phyloP scores from a whole-genome alignment of 257 asterid species.

The Agastache rugosa region DNA sequence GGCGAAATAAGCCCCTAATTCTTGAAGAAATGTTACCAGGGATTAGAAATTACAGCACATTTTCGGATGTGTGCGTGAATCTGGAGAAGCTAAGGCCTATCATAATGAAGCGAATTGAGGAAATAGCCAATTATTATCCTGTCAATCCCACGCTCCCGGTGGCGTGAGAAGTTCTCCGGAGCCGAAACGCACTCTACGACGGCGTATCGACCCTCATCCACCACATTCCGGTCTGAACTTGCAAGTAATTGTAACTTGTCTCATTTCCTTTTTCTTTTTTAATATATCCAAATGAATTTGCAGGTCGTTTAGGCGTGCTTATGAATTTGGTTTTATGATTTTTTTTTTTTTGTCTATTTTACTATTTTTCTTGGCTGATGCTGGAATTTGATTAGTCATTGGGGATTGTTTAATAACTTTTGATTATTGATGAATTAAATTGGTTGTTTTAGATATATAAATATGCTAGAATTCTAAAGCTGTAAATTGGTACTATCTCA shows the following conservation, averaged over 20 bases:
- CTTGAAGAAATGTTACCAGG: conserved; percentile 38
- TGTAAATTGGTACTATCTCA: not conserved
- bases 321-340: too few relatives aligned
- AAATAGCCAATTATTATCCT: conserved; percentile 77
- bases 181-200: conserved; percentile 60
- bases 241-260: conserved; percentile 67
- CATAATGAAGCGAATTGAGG: conserved; percentile 77
- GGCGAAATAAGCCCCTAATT: conserved; percentile 32
- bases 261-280: not conserved
- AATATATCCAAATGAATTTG: not conserved
- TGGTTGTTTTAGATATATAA: not conserved
- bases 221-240: conserved; percentile 71
- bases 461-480: not conserved
- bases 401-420: not conserved
- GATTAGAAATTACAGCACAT: conserved; percentile 54
- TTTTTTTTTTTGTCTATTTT: not conserved
- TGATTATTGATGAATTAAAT: not conserved
- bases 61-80: conserved; percentile 42
- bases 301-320: not conserved
- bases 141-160: conserved; percentile 61
- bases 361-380: not conserved
- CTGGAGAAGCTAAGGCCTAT: conserved; percentile 73
- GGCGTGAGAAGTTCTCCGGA: conserved; percentile 69
- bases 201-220: conserved; percentile 77
- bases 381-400: not conserved